These are phyloP conservation scores for Debaryomycetaceae sp. DNA, from an alignment of 1,139 yeast species.

Conservation along the genomic window DNA sequence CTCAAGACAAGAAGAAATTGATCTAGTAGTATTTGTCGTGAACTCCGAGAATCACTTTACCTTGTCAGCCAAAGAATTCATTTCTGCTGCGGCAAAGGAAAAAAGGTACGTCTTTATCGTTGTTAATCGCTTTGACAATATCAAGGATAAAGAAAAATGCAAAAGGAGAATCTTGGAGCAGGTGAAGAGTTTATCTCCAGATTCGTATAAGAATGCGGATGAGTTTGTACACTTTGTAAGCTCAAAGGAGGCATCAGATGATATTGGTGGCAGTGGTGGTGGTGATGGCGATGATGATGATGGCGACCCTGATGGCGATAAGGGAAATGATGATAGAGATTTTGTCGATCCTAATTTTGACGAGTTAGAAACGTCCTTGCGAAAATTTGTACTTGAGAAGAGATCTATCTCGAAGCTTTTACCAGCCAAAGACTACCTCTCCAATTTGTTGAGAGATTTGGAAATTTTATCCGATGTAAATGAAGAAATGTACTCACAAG, in stretches of 20 bases:
- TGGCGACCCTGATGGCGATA: conserved; percentile 35
- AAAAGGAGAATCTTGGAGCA: conserved; percentile 75
- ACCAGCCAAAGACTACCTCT: conserved; percentile 85
- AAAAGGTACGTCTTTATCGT: conserved; percentile 91
- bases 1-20: conserved; percentile 96
- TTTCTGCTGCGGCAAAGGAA: conserved; percentile 86
- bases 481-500: conserved; percentile 49
- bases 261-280: conserved; percentile 26
- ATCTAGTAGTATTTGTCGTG: conserved; percentile 92
- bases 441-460: conserved; percentile 68
- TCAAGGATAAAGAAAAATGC: conserved; percentile 77
- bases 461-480: conserved; percentile 59
- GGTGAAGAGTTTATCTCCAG: conserved; percentile 85
- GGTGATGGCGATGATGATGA: conserved; percentile 25
- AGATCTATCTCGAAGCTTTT: conserved; percentile 83
- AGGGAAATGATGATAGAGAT: conserved; percentile 14
- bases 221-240: conserved; percentile 96
- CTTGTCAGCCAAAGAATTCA: conserved; percentile 88
- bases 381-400: conserved; percentile 85
- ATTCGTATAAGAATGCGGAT: conserved; percentile 77
- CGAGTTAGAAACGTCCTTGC: conserved; percentile 74
- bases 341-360: conserved; percentile 65
- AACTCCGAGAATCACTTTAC: conserved; percentile 96
- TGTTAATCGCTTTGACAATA: conserved; percentile 86
- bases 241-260: conserved; percentile 44